Base-by-base conservation (phyloP, 2,329 filamentous ascomycete genomes). In the Fusarium beomiforme region DNA sequence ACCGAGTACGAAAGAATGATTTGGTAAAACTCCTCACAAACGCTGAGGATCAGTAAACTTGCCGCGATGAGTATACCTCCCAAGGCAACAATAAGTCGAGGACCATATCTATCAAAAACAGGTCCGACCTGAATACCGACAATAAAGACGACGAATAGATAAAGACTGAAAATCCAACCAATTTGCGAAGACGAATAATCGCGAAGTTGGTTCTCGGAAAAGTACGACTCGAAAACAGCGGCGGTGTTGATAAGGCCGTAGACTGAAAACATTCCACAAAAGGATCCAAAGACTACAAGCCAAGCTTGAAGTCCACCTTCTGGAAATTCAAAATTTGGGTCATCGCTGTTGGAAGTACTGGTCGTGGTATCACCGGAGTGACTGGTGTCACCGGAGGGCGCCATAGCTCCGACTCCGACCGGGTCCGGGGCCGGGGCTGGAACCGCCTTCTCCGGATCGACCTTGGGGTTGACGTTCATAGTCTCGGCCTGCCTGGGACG, bases 121-220 rank as follows among this genome's bases (percentile, higher is more conserved):
- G 94, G 93, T 0, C 94, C 94, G 53, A 95, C 90, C 75, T 95
- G 92, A 13, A 97, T 88, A 29, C 93, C 93, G 39, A 92, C 90
- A 76, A 95, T 93, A 79, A 96, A 95, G 47, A 92, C 88, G 49
- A 95, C 83, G 77, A 96, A 97, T 33, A 93, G 85, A 77, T 94
- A 95, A 55, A 96, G 82, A 74, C 91, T 91, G 75, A 95, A 95
- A 70, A 97, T 93, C 94, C 94, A 97, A n/a, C 92, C 92, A 51
- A 94, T 90, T 55, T 88, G 85, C 7, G 90, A 90, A 14, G 91
- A 86, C 59, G 83, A 87, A 78, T 94, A 91, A 24, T 86, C 81
- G n/a, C 83, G 83, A 23, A 97, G 86, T 76, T 96, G 93, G 78
- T 97, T 84, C 23, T 85, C 87, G 34, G 89, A 85, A 67, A 97